Conservation (phyloP, 176 grass and related monocot species). For the Rhipidocladum racemiflorum region DNA sequence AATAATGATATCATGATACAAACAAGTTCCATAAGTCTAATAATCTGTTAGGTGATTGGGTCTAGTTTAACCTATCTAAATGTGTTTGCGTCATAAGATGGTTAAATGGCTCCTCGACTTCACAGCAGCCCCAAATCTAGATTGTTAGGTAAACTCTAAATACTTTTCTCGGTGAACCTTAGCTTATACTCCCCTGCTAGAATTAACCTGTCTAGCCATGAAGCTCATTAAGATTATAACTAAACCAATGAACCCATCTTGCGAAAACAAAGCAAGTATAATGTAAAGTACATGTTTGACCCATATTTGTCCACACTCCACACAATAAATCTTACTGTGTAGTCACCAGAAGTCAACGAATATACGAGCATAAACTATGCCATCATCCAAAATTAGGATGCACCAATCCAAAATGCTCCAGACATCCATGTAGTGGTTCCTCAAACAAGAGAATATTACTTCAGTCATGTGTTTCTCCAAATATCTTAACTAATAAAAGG, state of each 20-base stretch:
- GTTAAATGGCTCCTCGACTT: background rate
- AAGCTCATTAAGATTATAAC: background rate
- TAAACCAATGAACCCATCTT: background rate
- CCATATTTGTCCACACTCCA: slow-evolving; percentile 66
- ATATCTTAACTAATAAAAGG: too few relatives aligned
- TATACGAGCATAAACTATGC: slow-evolving; percentile 54
- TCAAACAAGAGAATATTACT: slow-evolving; percentile 5
- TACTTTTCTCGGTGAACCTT: background rate
- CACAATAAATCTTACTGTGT: slow-evolving; percentile 55
- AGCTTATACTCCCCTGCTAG: background rate
- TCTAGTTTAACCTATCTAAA: background rate
- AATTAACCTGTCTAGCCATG: background rate
- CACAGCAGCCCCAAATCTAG: background rate
- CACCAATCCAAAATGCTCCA: slow-evolving; percentile 47
- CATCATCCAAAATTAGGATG: slow-evolving; percentile 56
- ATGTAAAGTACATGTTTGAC: slow-evolving; percentile 42
- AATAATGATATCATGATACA: background rate
- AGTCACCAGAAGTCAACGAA: slow-evolving; percentile 53
- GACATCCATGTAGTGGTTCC: background rate
- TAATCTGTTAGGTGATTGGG: background rate
- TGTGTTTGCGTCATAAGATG: background rate
- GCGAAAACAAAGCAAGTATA: background rate
- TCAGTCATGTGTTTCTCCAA: background rate
- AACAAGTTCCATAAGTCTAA: background rate
- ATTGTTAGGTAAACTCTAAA: background rate